Conservation (phyloP, 257 asterid genomes). For the Petrea volubilis region DNA sequence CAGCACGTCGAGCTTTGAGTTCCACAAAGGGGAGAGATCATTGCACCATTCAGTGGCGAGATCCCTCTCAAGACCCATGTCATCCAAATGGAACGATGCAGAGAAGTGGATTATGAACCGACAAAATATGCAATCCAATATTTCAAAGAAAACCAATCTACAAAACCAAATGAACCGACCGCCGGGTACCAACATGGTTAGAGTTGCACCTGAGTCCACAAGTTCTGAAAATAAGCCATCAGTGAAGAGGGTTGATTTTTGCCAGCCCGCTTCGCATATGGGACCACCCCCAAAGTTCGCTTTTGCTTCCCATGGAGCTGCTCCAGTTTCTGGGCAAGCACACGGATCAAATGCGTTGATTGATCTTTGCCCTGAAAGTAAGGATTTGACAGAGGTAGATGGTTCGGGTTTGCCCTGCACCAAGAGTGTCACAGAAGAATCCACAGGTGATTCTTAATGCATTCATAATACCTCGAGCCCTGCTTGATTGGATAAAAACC, state of each 20-base stretch:
- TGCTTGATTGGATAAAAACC: background rate
- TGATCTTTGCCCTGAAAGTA: conserved; percentile 59
- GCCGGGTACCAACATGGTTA: conserved; percentile 36
- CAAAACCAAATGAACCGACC: conserved; percentile 52
- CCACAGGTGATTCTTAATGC: conserved; percentile 51
- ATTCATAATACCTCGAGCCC: background rate
- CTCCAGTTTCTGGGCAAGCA: conserved; percentile 32
- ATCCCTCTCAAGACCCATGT: conserved; percentile 70
- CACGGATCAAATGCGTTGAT: conserved; percentile 32
- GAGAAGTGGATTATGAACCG: conserved; percentile 96
- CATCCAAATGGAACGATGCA: conserved; percentile 98
- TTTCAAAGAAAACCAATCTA: conserved; percentile 47
- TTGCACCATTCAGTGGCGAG: conserved; percentile 59
- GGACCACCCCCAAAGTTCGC: conserved; percentile 44
- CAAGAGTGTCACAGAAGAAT: conserved; percentile 56
- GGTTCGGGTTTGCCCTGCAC: conserved; percentile 42
- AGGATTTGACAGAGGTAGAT: conserved; percentile 63
- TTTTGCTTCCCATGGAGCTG: conserved; percentile 40
- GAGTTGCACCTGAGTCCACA: conserved; percentile 64
- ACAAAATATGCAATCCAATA: conserved; percentile 55
- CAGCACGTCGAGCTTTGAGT: conserved; percentile 97
- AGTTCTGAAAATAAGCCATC: conserved; percentile 50
- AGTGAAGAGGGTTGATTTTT: conserved; percentile 75
- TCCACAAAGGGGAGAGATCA: conserved; percentile 86
- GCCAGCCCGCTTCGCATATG: conserved; percentile 48